Evolutionary conservation across 768 basidiomycete genomes (phyloP).

Genomic region (Suillus discolor): DNA sequence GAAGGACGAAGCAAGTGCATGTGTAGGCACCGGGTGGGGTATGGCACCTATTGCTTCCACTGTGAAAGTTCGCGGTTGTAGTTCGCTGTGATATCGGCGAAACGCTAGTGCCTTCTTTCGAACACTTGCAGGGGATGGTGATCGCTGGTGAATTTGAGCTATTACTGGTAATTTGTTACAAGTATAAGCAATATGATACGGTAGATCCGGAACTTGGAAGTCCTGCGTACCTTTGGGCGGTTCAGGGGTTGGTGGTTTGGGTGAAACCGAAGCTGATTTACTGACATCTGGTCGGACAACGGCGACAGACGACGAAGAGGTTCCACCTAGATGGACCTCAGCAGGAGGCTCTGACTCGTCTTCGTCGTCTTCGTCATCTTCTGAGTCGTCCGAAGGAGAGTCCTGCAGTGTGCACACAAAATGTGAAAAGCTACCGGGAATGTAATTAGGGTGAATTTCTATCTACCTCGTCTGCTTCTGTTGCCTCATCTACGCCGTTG

Average conservation of each 20-base stretch:
- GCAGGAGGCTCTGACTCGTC: conserved; percentile 47
- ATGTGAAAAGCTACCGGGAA: conserved; percentile 12
- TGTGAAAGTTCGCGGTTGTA: conserved; percentile 64
- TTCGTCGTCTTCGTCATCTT: conserved; percentile 62
- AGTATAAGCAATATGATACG: conserved; percentile 20
- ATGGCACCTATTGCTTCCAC: conserved; percentile 92
- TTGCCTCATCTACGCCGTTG: conserved; percentile 58
- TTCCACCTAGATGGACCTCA: conserved; percentile 35
- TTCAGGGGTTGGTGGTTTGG: conserved; percentile 33
- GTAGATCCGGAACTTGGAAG: neutral
- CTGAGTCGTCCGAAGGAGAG: conserved; percentile 61
- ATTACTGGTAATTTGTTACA: conserved; percentile 19
- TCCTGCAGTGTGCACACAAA: conserved; percentile 40
- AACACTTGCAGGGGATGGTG: conserved; percentile 55
- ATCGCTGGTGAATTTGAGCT: conserved; percentile 37
- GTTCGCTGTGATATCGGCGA: conserved; percentile 29
- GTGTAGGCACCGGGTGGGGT: conserved; percentile 85
- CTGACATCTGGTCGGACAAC: conserved; percentile 20
- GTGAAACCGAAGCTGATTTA: conserved; percentile 18
- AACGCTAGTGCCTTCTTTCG: conserved; percentile 50
- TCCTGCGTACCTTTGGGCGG: conserved; percentile 34
- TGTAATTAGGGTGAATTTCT: neutral
- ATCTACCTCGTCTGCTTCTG: conserved; percentile 74
- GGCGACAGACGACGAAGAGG: conserved; percentile 30
- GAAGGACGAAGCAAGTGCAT: conserved; percentile 81